These are phyloP conservation scores for Mycena polygramma DNA, from an alignment of 768 basidiomycete genomes.

Conservation along the genomic window DNA sequence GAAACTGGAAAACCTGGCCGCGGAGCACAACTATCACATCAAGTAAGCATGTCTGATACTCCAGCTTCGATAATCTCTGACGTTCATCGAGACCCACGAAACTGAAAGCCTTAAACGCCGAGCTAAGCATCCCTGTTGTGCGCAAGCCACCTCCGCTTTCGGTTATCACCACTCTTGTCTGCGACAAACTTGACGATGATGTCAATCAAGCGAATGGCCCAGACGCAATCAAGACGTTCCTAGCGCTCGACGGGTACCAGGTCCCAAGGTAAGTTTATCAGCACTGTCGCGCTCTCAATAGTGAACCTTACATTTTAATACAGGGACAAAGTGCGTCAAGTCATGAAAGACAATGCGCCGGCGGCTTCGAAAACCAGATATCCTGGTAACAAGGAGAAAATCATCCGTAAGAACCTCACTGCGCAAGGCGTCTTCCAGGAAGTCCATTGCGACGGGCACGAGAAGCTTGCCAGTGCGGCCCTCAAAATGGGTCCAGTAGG, in stretches of 20 bases:
- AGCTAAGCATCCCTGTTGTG: slow-evolving; percentile 6
- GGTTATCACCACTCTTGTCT: slow-evolving; percentile 8
- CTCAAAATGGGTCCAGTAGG: slow-evolving; percentile 17
- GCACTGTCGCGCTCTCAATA: no score
- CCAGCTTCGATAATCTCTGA: not conserved
- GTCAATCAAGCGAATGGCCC: slow-evolving; percentile 6
- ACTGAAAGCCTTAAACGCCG: slow-evolving; percentile 9
- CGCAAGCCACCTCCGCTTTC: slow-evolving; percentile 19
- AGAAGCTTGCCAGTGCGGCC: slow-evolving; percentile 1
- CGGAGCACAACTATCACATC: slow-evolving; percentile 8
- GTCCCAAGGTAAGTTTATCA: not conserved
- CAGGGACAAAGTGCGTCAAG: slow-evolving; percentile 1
- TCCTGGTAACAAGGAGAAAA: not conserved
- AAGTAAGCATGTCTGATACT: not conserved
- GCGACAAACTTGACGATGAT: slow-evolving; percentile 1
- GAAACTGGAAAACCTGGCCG: not conserved
- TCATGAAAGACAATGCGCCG: slow-evolving; percentile 6
- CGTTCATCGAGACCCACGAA: not conserved
- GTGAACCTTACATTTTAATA: no score
- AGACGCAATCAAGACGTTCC: not conserved
- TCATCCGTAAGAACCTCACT: slow-evolving; percentile 3
- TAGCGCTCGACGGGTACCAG: slow-evolving; percentile 7
- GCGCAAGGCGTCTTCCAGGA: slow-evolving; percentile 15
- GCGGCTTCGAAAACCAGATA: not conserved
- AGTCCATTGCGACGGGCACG: slow-evolving; percentile 17